phyloP scores from a whole-genome alignment of 805 yeast genomes.

The Wickerhamiella galacta region DNA sequence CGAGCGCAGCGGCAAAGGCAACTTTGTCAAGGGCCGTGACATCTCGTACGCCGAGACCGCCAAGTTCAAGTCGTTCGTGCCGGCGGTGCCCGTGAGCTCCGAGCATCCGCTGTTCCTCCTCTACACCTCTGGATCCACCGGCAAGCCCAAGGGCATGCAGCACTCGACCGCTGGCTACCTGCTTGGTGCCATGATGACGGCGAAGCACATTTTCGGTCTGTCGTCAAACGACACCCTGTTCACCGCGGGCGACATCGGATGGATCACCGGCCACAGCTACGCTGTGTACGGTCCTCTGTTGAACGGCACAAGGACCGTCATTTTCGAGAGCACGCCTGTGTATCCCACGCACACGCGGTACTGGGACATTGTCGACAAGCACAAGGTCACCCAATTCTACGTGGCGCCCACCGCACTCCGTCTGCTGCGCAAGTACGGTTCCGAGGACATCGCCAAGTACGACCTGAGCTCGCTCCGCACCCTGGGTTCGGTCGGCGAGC shows the following conservation, averaged over 20 bases:
- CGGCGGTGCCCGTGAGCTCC: constrained; percentile 72
- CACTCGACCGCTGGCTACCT: constrained; percentile 92
- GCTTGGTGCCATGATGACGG: constrained; percentile 79
- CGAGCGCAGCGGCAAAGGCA: constrained; percentile 72
- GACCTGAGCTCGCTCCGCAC: constrained; percentile 79
- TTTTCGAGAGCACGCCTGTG: constrained; percentile 96
- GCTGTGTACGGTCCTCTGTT: constrained; percentile 87
- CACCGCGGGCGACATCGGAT: constrained; percentile 97
- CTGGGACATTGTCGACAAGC: constrained; percentile 88
- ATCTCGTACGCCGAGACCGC: constrained; percentile 84
- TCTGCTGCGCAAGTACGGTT: constrained; percentile 79
- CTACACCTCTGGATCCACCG: constrained; percentile 96
- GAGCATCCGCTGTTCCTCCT: constrained; percentile 93
- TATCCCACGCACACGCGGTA: constrained; percentile 89
- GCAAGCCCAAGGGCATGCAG: constrained; percentile 95
- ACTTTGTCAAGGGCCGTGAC: constrained; percentile 68
- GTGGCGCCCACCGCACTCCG: constrained; percentile 98
- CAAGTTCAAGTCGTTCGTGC: constrained; percentile 68
- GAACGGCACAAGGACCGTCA: constrained; percentile 77
- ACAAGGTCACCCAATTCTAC: constrained; percentile 88
- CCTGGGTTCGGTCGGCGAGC: constrained; percentile 96
- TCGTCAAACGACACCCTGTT: constrained; percentile 76
- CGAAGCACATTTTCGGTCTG: constrained; percentile 85
- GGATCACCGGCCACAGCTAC: constrained; percentile 98
- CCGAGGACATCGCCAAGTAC: constrained; percentile 61